Base-by-base conservation (phyloP, 345 rosid species). In the Murraya koenigii region DNA sequence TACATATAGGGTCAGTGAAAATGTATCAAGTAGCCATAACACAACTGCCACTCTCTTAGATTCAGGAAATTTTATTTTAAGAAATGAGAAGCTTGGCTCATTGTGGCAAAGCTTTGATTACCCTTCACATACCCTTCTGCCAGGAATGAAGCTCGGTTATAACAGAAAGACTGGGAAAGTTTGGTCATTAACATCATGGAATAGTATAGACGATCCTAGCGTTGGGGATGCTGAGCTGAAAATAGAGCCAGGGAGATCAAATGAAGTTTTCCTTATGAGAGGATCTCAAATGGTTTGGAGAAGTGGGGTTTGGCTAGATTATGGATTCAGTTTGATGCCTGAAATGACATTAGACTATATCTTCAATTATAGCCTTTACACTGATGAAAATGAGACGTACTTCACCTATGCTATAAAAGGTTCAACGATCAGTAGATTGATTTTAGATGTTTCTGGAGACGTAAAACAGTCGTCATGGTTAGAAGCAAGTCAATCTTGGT, bases 41-140 rank as follows among this genome's bases (percentile, higher is more conserved):
- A 33, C 62, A 20, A 78, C 59, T 41, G 77, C 52, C 6, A 26
- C 44, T n/a, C 67, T 81, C 30, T 22, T 77, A 67, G 76, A 83
- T 70, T 72, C 79, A 2, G 84, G 81, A 22, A 84, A 84, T 65
- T 52, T 84, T 26, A 60, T 84, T 59, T 26, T 81, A 7, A 77
- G 83, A n/a, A 76, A 83, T 49, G 81, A 25, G 19, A 55, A 62
- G 3, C 66, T 36, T 6, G 65, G 55, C 3, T 52, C 58, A 35
- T 2, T 80, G 55, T 81, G 83, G 83, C 77, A 80, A 54, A 77
- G 84, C 25, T 81, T 81, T 49, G 84, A 81, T 25, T 26, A 61
- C 64, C 80, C 80, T 25, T 19, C 65, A 15, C 39, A 77, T 25
- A 66, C 75, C 1, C 35, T 81, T 22, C 71, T 77, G 4, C 84